Evolutionary conservation across 2,329 filamentous ascomycete species (phyloP).

Genomic region (Dactylellina cionopaga): DNA sequence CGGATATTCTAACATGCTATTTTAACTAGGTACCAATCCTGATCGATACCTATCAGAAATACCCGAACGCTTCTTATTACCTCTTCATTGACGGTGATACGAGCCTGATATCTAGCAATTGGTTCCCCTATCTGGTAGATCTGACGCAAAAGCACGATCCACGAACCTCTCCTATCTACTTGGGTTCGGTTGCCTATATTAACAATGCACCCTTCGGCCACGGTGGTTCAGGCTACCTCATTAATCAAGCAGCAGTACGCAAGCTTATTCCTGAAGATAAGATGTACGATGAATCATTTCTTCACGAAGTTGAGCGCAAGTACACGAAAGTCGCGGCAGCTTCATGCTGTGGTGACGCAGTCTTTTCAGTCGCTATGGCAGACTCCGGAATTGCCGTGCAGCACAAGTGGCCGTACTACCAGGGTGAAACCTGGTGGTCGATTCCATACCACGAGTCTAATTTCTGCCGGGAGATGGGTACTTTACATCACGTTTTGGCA

Average conservation of each 20-base stretch:
- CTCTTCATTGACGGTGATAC: slow-evolving; percentile 51
- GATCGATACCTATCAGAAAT: slow-evolving; percentile 49
- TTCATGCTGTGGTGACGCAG: slow-evolving; percentile 44
- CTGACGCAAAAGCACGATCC: slow-evolving; percentile 43
- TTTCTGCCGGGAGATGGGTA: slow-evolving; percentile 45
- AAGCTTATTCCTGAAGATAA: slow-evolving; percentile 41
- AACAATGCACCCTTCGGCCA: slow-evolving; percentile 44
- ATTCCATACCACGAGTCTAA: slow-evolving; percentile 50
- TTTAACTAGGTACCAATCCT: slow-evolving; percentile 42
- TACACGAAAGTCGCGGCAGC: slow-evolving; percentile 40
- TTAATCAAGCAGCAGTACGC: slow-evolving; percentile 46
- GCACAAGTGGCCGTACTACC: slow-evolving; percentile 50
- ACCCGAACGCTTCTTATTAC: slow-evolving; percentile 40
- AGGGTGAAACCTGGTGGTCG: slow-evolving; percentile 51
- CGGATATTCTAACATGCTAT: background rate
- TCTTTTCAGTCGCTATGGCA: slow-evolving; percentile 39
- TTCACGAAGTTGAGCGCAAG: slow-evolving; percentile 43
- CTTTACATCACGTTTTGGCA: slow-evolving; percentile 39
- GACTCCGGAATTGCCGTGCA: slow-evolving; percentile 35
- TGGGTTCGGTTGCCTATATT: slow-evolving; percentile 30
- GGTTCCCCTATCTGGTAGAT: slow-evolving; percentile 42
- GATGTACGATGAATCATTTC: slow-evolving; percentile 35
- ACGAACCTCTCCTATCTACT: slow-evolving; percentile 30
- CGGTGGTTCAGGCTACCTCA: slow-evolving; percentile 48
- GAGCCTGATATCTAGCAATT: slow-evolving; percentile 51